phyloP scores from a whole-genome alignment of 345 rosid genomes.

The Linum lewisii region DNA sequence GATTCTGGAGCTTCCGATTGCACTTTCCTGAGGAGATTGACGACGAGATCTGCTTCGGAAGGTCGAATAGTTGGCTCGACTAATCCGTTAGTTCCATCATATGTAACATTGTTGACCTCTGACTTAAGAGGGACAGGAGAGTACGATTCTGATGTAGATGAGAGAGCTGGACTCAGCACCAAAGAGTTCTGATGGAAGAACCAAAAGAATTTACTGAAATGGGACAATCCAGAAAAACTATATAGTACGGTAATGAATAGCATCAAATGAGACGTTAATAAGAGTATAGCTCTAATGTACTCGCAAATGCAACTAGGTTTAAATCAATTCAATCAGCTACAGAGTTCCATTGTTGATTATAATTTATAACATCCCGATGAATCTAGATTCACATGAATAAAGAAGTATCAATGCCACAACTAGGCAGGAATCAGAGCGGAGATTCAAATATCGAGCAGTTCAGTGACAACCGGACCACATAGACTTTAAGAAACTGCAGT shows the following conservation, averaged over 20 bases:
- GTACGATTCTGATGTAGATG: conserved; percentile 7
- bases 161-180: conserved; percentile 3
- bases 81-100: conserved; percentile 5
- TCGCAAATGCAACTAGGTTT: neutral
- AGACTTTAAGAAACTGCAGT: neutral
- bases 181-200: conserved; percentile 11
- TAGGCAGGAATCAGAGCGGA: too few species aligned
- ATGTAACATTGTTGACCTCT: conserved; percentile 1
- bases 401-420: too few species aligned
- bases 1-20: conserved; percentile 21
- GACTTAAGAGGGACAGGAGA: conserved; percentile 14
- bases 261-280: neutral
- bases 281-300: neutral
- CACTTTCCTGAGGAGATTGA: conserved; percentile 21
- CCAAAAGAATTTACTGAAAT: neutral
- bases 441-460: too few species aligned
- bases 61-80: conserved; percentile 5
- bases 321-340: neutral
- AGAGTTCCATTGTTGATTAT: neutral
- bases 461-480: too few species aligned
- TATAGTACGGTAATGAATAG: neutral
- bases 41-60: conserved; percentile 19
- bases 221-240: neutral
- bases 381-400: neutral
- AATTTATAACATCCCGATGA: neutral